Evolutionary conservation across 164 flowering plant genomes (phyloP), one percentile per base, ranked within the genome.

Genomic region (Liriodendron chinense): DNA sequence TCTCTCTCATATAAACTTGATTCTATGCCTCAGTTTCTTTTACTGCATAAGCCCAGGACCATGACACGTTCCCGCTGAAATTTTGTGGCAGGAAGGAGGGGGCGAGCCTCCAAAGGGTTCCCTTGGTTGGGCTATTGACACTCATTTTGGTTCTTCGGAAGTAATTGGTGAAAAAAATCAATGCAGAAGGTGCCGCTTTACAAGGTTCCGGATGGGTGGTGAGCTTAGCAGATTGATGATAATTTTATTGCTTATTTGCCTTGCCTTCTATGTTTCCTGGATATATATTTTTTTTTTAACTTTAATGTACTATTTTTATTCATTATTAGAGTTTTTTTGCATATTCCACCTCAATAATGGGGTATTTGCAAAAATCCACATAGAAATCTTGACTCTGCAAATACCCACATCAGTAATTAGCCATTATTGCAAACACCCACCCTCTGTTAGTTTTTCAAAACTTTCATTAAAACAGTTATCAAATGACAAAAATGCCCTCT

Each of bases 121-220:
- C 49, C 82, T 96, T 61, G 95, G 91, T 20, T 82, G 84, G 86
- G 97, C 97, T 43, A 90, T 94, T 72, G 97, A 96, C 76, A 82
- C 83, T 22, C 64, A 89, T 73, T 96, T 91, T 86, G 97, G 98
- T 65, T 92, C 97, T 47, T 26, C 89, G 59, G 98, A 91, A 74
- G 81, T 82, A 18, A 18, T 77, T 96, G 78, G 78, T 92, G 25
- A 81, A 89, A 63, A 92, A 90, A 77, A 86, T 94, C 72, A 94
- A 74, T 80, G 81, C 92, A 48, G 98, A 94, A 83, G 99, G 99
- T 83, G 98, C 97, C 84, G 98, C 93, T 77, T 68, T 96, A 53
- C 99, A 96, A 78, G 99, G 99, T 34, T 96, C 99, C 74, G 99
- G 99, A 83, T 96, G 99, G 99, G 99, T 96, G 96, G 99, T 96